These are phyloP conservation scores for Litchi chinensis DNA, from an alignment of 345 rosid genomes.

Conservation along the genomic window DNA sequence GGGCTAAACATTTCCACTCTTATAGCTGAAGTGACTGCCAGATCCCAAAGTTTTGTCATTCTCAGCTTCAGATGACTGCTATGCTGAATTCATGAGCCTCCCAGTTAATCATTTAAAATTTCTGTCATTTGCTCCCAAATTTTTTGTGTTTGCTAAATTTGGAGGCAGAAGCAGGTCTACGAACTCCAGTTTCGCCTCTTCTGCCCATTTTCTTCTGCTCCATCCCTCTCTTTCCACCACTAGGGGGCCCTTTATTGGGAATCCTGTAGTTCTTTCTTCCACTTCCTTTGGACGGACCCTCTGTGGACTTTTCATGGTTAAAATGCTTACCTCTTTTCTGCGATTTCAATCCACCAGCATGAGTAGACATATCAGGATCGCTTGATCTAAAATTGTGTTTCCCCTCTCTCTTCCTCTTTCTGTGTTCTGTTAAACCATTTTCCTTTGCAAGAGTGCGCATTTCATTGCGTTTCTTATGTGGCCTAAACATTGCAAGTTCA, in stretches of 20 bases:
- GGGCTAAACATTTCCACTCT: background rate
- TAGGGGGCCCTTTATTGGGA: conserved; percentile 3
- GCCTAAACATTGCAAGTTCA: conserved; percentile 22
- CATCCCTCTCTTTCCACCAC: conserved; percentile 25
- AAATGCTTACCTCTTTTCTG: conserved; percentile 17
- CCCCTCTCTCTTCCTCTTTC: conserved; percentile 34
- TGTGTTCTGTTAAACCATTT: conserved; percentile 19
- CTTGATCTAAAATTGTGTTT: conserved; percentile 6
- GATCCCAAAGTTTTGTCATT: background rate
- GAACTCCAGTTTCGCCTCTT: background rate
- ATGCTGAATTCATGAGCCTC: background rate
- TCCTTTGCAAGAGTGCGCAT: conserved; percentile 2
- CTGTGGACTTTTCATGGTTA: conserved; percentile 14
- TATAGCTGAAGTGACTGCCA: background rate
- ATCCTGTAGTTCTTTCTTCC: conserved; percentile 20
- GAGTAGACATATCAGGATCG: background rate
- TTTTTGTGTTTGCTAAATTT: conserved; percentile 17
- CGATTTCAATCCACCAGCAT: conserved; percentile 16
- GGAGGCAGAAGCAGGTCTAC: conserved; percentile 17
- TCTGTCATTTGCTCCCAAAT: conserved; percentile 20
- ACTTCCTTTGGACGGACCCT: conserved; percentile 17
- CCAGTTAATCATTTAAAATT: background rate
- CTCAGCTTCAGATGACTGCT: background rate
- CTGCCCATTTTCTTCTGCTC: conserved; percentile 12
- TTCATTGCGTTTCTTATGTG: conserved; percentile 27